Evolutionary conservation across 2,329 filamentous ascomycete species (phyloP).

Genomic region (Pseudocercospora musae): DNA sequence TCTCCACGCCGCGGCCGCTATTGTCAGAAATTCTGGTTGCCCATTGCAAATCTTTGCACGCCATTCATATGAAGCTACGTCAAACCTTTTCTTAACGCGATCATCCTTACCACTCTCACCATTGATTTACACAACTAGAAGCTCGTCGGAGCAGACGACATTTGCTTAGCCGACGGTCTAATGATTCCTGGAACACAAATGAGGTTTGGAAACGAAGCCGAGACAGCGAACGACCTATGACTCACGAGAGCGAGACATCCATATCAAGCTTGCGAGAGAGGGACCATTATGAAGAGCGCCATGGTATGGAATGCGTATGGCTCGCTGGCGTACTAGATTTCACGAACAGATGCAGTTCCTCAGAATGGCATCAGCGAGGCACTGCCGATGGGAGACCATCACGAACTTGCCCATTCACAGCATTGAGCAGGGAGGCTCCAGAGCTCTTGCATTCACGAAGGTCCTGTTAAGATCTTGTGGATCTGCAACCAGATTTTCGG

Average conservation of each 20-base stretch:
- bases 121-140: not conserved
- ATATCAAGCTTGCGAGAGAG: not conserved
- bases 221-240: not conserved
- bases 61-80: not conserved
- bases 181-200: too few species aligned
- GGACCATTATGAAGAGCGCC: not conserved
- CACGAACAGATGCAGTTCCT: not conserved
- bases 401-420: not conserved
- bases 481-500: not conserved
- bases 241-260: not conserved
- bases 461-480: not conserved
- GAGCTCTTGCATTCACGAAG: not conserved
- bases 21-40: slow-evolving; percentile 3
- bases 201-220: too few species aligned
- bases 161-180: too few species aligned
- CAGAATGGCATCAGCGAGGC: not conserved
- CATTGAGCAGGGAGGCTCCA: not conserved
- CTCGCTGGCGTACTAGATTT: not conserved
- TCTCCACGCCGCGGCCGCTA: not conserved
- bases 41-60: not conserved
- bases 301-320: not conserved
- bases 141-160: not conserved
- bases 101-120: not conserved
- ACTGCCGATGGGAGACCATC: not conserved
- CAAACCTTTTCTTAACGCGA: not conserved